phyloP scores from a whole-genome alignment of 257 asterid genomes.

The Solanum chiquidenum region DNA sequence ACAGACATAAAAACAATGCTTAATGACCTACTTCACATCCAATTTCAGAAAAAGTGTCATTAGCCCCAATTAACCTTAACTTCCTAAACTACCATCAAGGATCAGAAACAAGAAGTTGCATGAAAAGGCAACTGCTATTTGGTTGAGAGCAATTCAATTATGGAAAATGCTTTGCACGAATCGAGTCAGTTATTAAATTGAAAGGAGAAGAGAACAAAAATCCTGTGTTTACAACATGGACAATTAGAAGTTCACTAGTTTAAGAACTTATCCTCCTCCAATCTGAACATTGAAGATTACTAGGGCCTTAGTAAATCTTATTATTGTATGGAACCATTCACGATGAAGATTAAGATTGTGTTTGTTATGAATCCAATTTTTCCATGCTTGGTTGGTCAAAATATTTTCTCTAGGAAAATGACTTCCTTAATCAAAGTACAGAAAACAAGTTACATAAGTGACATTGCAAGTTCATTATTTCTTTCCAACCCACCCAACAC shows the following conservation, averaged over 20 bases:
- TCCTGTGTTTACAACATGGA: not conserved
- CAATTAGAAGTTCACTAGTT: not conserved
- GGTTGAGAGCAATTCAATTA: not conserved
- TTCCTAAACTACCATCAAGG: not conserved
- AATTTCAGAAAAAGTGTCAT: not conserved
- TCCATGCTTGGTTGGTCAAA: no score
- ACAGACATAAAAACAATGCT: not conserved
- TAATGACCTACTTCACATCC: not conserved
- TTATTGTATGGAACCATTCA: not conserved
- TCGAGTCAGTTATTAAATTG: not conserved
- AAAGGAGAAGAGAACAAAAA: not conserved
- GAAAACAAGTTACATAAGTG: not conserved
- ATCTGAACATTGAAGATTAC: not conserved
- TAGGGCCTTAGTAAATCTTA: not conserved
- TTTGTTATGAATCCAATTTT: no score
- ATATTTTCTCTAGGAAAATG: not conserved
- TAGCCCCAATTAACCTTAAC: not conserved
- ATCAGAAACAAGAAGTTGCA: not conserved
- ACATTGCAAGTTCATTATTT: not conserved
- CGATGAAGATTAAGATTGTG: not conserved
- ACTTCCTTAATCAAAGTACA: not conserved
- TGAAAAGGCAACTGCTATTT: not conserved
- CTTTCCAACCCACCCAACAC: not conserved
- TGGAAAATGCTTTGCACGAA: not conserved
- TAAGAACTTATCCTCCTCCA: not conserved